These are phyloP conservation scores for Cavenderia fasciculata DNA, from an alignment of 78 protist species.

Conservation along the genomic window DNA sequence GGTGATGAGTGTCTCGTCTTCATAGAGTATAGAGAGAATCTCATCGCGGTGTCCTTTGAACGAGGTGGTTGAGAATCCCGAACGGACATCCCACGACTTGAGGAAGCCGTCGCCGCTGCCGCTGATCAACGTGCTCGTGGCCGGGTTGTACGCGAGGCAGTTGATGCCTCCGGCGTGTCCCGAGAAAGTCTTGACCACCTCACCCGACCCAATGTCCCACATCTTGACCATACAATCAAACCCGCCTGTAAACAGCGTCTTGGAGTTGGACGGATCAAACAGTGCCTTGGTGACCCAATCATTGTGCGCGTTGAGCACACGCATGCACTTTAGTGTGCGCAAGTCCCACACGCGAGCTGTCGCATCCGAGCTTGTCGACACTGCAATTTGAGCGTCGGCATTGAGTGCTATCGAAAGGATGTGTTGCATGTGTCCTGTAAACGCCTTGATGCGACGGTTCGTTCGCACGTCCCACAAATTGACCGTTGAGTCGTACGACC, in stretches of 20 bases:
- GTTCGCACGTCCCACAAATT: constrained; percentile 66
- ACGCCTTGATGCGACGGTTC: constrained; percentile 14
- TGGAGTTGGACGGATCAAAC: neutral
- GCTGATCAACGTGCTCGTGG: neutral
- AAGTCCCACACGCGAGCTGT: constrained; percentile 73
- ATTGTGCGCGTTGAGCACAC: constrained; percentile 32
- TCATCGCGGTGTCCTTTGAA: constrained; percentile 80
- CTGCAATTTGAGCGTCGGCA: constrained; percentile 17
- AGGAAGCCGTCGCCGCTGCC: constrained; percentile 53
- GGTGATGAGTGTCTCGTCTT: constrained; percentile 46
- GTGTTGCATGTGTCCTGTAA: constrained; percentile 35
- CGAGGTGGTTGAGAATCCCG: constrained; percentile 13
- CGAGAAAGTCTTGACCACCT: neutral
- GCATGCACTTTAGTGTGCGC: constrained; percentile 29
- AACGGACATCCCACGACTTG: constrained; percentile 63
- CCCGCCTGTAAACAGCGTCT: constrained; percentile 32
- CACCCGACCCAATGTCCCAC: constrained; percentile 48
- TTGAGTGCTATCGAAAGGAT: constrained; percentile 23
- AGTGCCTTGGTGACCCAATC: constrained; percentile 69
- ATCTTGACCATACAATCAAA: constrained; percentile 63
- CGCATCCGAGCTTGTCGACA: constrained; percentile 43
- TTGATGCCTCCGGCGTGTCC: constrained; percentile 68
- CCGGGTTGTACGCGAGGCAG: constrained; percentile 28
- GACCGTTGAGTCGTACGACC: constrained; percentile 56
- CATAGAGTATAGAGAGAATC: constrained; percentile 35